These are phyloP conservation scores for Zygoascus hellenicus DNA, from an alignment of 1,139 yeast species.

Conservation along the genomic window DNA sequence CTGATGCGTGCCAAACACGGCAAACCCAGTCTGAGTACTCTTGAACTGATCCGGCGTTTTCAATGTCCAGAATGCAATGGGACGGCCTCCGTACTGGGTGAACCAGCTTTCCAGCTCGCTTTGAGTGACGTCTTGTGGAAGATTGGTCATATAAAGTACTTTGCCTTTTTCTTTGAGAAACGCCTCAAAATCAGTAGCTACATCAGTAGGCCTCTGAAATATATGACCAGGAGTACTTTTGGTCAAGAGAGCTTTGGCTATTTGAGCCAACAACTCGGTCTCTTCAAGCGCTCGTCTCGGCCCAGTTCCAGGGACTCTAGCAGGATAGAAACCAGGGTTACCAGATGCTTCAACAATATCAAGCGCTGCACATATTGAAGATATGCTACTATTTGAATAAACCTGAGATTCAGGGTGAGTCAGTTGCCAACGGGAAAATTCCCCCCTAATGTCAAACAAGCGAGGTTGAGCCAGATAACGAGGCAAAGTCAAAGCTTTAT, in stretches of 20 bases:
- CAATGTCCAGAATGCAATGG: conserved; percentile 85
- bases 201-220: conserved; percentile 68
- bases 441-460: conserved; percentile 69
- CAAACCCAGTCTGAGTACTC: conserved; percentile 67
- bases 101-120: conserved; percentile 90
- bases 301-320: conserved; percentile 11
- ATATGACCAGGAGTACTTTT: conserved; percentile 45
- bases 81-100: conserved; percentile 77
- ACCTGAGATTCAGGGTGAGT: conserved; percentile 57
- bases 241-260: conserved; percentile 48
- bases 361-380: conserved; percentile 53
- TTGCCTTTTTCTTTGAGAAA: conserved; percentile 70
- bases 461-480: conserved; percentile 69
- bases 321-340: conserved; percentile 9
- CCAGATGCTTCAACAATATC: conserved; percentile 40
- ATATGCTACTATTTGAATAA: conserved; percentile 46
- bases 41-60: conserved; percentile 50
- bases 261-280: conserved; percentile 38
- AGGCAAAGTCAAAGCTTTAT: conserved; percentile 67
- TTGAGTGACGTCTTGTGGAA: conserved; percentile 84
- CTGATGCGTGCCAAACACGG: conserved; percentile 76
- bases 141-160: conserved; percentile 68
- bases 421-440: conserved; percentile 65
- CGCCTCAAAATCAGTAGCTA: conserved; percentile 59
- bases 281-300: conserved; percentile 36